Evolutionary conservation across 1,284 basidiomycete species (phyloP), one percentile per base, ranked within the genome.

Genomic region (Ganoderma resinaceum): DNA sequence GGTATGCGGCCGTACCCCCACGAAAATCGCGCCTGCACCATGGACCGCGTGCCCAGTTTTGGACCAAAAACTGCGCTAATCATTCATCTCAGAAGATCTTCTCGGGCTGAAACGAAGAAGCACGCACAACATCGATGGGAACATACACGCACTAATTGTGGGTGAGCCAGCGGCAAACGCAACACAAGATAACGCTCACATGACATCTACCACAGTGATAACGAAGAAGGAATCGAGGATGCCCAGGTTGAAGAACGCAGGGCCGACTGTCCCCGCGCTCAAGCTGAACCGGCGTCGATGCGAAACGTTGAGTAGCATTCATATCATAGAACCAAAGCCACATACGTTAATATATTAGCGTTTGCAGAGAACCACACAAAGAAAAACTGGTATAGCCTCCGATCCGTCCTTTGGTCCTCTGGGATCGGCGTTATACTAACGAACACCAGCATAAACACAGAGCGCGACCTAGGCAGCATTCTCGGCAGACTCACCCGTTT

Each of bases 331-430:
- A 12, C 20, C 26, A 31, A 49, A n/a, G 37, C 11, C 9, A 78
- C 83, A 59, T 79, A 89, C 79, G 83, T 82, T 37, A 89, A 79
- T 66, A 91, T 82, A 71, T 90, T 90, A 76, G 88, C 82, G 70
- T 89, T 90, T 61, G 84, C 83, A 8, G 88, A 87, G 72, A 91
- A 87, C 89, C 89, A 91, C 23, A 89, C 82, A 71, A 89, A 88
- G 77, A 90, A 91, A 79, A 90, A 82, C 73, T 91, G 89, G 72
- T 88, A 87, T 67, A 87, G 82, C 12, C 87, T 83, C 6, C 78
- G 82, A 61, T 91, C 88, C 16, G 80, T 80, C 37, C 89, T 80
- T 63, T 85, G 77, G 61, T 83, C 82, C 0, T 70, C 69, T 4
- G 85, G 80, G 6, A 86, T 82, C 2, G 89, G 89, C 2, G 81